Percentiles rank a stretch among this genome's conserved stretches.
Conservation (phyloP, 2,329 filamentous ascomycete genomes). For the Microsporum ferrugineum region DNA sequence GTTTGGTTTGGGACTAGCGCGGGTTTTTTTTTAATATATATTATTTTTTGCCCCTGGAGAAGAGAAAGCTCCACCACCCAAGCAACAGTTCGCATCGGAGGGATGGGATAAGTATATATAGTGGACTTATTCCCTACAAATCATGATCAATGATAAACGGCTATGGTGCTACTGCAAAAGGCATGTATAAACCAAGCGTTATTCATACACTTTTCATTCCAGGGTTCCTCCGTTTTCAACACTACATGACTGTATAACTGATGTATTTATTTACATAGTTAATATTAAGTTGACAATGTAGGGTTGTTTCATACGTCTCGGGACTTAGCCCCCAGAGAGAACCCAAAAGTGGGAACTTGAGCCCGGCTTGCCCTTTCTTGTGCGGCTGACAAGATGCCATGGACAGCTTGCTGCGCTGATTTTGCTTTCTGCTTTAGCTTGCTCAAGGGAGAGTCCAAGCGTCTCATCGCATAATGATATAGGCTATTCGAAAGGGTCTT, state of each 20-base stretch:
- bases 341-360: neutral
- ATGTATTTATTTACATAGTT: neutral
- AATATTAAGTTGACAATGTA: neutral
- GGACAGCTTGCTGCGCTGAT: neutral
- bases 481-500: neutral
- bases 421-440: neutral
- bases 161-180: no score
- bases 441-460: neutral
- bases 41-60: neutral
- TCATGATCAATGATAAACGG: no score
- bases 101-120: no score
- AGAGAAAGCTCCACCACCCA: no score
- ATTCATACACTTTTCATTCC: no score
- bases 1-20: constrained; percentile 1
- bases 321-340: neutral
- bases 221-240: neutral
- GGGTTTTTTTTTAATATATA: neutral
- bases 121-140: no score
- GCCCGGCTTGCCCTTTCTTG: neutral
- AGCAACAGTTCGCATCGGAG: no score
- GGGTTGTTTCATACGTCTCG: neutral
- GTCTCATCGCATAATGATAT: neutral
- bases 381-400: neutral
- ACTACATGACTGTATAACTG: neutral
- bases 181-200: no score